Evolutionary conservation across 1,139 yeast species (phyloP), one percentile per base, ranked within the genome.

Genomic region (Zygosaccharomyces sapae): DNA sequence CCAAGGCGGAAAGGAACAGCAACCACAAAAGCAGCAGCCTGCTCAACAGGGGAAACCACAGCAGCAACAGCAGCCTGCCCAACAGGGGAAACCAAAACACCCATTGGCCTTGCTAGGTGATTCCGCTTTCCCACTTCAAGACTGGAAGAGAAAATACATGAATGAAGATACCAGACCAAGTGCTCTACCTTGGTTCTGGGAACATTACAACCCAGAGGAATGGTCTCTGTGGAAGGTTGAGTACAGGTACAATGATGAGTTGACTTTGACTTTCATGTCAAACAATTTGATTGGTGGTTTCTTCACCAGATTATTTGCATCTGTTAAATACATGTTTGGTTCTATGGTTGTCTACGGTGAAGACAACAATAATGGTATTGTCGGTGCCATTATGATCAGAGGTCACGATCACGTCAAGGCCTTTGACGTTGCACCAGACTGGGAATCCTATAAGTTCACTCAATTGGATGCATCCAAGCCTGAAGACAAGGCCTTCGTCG

Each of bases 181-280:
- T 61, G 97, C 97, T 62, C 79, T 92, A 62, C 97, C 97, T 69
- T 92, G 94, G 92, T 92, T 92, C 90, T 92, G 97, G 96, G 85
- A 86, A 71, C 82, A 86, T 77, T 90, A 79, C 79, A 83, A 90
- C 75, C 81, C 94, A 58, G 79, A 83, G 62, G 97, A 92, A 74
- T 92, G 90, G 88, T 90, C 97, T 53, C 73, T 92, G 66, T 92
- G 89, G 89, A 87, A 79, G 79, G 95, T 90, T 66, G 95, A 83
- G 70, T 92, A 86, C 88, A 88, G 86, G 80, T 92, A 92, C 81
- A 90, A 92, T 72, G 97, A 92, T 63, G 98, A 92, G 78, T 83
- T 92, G 72, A 90, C 97, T 62, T 76, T 86, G 74, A 86, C 96
- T 61, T 92, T 92, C 77, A 92, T 92, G 98, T 88, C 98, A 63